Evolutionary conservation across 2,329 filamentous ascomycete genomes (phyloP), one percentile per base, ranked within the genome.

Genomic region (Fusarium camptoceras): DNA sequence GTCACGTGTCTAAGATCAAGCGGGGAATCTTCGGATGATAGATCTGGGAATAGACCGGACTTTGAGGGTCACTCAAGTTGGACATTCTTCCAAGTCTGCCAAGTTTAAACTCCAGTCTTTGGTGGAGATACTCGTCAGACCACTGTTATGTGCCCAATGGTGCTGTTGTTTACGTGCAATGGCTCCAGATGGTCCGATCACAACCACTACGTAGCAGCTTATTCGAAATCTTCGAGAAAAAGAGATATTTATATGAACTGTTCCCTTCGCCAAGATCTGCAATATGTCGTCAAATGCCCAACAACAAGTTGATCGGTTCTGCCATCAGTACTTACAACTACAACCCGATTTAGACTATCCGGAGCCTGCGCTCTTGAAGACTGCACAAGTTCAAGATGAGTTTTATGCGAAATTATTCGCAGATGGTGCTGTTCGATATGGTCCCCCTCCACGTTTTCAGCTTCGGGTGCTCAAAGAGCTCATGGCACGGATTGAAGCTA

Each of bases 291-390:
- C 67, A 12, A 70, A 57, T 55, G 55, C 49, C 3, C 34, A 37
- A 49, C 62, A 53, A 28, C 68, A 76, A 22, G 77, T 84, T 48
- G 73, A 79, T 64, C 86, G 88, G 20, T 89, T 94, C 76, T 90
- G 88, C 71, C 86, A 87, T 66, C 94, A 97, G 77, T 97, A 93
- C 76, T 86, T 95, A 34, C 94, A 98, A 78, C 83, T 94, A 4
- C 89, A 94, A 48, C 81, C 83, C 1, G 78, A 84, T 10, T 82
- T 95, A 37, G 85, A 87, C 49, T 92, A 90, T 77, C 94, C 94
- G 2, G 80, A 86, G 25, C 80, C 83, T 24, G 75, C 84, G 25
- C 76, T 87, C 16, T 83, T 97, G 28, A 87, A 88, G 66, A 82
- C 86, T 28, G 81, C 87, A 14, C 79, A 82, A 6, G 87, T 91